Evolutionary conservation across 2,329 filamentous ascomycete species (phyloP), one percentile per base, ranked within the genome.

Genomic region (Fusarium sp.): DNA sequence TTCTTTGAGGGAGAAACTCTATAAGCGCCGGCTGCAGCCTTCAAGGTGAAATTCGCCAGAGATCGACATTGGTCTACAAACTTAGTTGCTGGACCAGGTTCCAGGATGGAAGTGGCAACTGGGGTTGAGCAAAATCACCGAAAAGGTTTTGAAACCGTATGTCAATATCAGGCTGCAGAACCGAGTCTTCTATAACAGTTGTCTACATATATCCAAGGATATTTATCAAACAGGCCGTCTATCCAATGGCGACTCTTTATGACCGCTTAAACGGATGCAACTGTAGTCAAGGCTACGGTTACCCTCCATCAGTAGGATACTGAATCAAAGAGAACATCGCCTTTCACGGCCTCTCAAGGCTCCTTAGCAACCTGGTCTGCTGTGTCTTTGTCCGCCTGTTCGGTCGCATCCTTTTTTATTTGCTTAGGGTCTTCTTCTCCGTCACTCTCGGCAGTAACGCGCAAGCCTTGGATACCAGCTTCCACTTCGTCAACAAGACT

Each of bases 401-500:
- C 54, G 26, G 50, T 60, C 31, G 65, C 53, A 39, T 69, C 47
- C 44, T 58, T 64, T 50, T 56, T 65, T 8, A 56, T 62, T 33
- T 76, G 65, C 40, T 69, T 64, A 49, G 70, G 67, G n/a, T 83
- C 82, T 75, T 93, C 91, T 67, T 90, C 85, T 76, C 89, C 84
- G 76, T 93, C 91, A 64, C 91, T 93, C 78, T 98, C 94, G 15
- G 58, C 68, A 26, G 85, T 84, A 28, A 97, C 88, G 50, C 91
- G 85, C 72, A 84, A 85, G 5, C 95, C 95, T 71, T 94, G 81
- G 7, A 97, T 91, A 54, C 91, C 91, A 77, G 88, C 82, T 76
- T 93, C 88, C 5, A 97, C 93, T 77, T 97, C 94, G 1, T 86
- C 81, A 15, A 97, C 87, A 65, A 98, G 80, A 51, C 89, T 90